phyloP scores from a whole-genome alignment of 192 early-diverging fungal genomes.

The Kappamyces sp. region DNA sequence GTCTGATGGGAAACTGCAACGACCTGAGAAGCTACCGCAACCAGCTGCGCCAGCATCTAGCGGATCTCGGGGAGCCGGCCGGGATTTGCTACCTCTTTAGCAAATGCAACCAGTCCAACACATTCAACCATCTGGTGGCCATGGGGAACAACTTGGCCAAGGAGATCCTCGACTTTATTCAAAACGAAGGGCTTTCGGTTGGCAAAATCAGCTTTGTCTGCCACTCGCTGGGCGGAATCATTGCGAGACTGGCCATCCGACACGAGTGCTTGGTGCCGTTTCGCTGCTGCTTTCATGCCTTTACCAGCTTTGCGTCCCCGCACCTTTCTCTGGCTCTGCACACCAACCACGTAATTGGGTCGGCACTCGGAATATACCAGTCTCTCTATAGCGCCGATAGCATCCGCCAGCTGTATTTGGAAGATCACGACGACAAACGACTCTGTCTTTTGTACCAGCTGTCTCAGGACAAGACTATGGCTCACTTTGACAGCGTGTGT shows the following conservation, averaged over 20 bases:
- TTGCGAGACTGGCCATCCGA: slow-evolving; percentile 25
- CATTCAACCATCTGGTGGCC: slow-evolving; percentile 15
- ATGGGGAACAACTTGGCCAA: slow-evolving; percentile 17
- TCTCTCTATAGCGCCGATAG: slow-evolving; percentile 9
- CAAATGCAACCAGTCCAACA: slow-evolving; percentile 20
- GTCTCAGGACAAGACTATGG: slow-evolving; percentile 11
- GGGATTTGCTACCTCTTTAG: slow-evolving; percentile 1
- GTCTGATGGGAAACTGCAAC: slow-evolving; percentile 19
- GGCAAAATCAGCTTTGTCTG: slow-evolving; percentile 24
- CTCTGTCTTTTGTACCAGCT: slow-evolving; percentile 17
- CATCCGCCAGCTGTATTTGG: slow-evolving; percentile 18
- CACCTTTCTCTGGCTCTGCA: slow-evolving; percentile 16
- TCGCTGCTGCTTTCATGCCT: slow-evolving; percentile 15
- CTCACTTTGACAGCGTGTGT: slow-evolving; percentile 15
- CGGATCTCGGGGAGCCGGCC: no score
- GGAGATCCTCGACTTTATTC: slow-evolving; percentile 20
- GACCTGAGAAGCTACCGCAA: slow-evolving; percentile 28
- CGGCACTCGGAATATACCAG: slow-evolving; percentile 12
- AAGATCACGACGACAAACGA: slow-evolving; percentile 8
- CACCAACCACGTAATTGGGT: slow-evolving; percentile 14
- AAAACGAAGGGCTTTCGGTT: not conserved
- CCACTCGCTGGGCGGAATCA: slow-evolving; percentile 29
- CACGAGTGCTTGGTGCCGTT: slow-evolving; percentile 7
- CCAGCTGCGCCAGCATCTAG: not conserved
- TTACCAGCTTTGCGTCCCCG: slow-evolving; percentile 24